These are phyloP conservation scores for Podospora tetraspora DNA, from an alignment of 495 filamentous ascomycete species.

Conservation along the genomic window DNA sequence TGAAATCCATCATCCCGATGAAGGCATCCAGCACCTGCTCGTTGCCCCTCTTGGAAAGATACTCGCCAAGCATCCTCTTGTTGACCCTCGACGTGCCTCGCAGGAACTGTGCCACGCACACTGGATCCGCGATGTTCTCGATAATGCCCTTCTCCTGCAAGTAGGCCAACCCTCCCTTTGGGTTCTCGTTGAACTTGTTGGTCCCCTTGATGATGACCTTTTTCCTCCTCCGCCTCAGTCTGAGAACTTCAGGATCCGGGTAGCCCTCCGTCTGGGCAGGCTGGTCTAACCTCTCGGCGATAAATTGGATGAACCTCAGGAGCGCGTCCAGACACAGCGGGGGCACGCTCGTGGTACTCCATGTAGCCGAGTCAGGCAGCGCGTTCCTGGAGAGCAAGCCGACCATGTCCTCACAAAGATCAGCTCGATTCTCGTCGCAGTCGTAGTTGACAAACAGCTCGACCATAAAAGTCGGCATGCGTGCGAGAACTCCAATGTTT, in stretches of 20 bases:
- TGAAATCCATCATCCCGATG: constrained; percentile 79
- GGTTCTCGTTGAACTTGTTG: constrained; percentile 90
- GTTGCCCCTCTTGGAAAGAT: constrained; percentile 81
- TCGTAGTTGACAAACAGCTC: constrained; percentile 98
- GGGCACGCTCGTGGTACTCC: constrained; percentile 98
- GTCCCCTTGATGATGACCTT: constrained; percentile 83
- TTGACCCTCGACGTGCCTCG: constrained; percentile 80
- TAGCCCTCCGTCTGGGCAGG: constrained; percentile 58
- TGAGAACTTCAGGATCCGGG: constrained; percentile 58
- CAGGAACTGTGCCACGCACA: constrained; percentile 72
- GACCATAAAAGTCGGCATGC: constrained; percentile 89
- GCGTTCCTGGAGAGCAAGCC: constrained; percentile 89
- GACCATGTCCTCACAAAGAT: constrained; percentile 92
- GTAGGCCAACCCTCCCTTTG: constrained; percentile 83
- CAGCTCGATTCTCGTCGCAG: constrained; percentile 85
- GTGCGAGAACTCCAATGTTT: constrained; percentile 80
- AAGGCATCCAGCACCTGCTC: constrained; percentile 77
- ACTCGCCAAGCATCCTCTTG: constrained; percentile 88
- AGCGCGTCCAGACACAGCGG: constrained; percentile 91
- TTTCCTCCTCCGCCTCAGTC: constrained; percentile 69
- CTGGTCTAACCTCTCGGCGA: constrained; percentile 79
- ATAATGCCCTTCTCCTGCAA: constrained; percentile 81
- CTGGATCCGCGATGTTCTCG: constrained; percentile 62
- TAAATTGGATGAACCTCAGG: constrained; percentile 82
- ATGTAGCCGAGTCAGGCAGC: constrained; percentile 94